A percentile compares a stretch with the other conserved stretches of the same genome.
Conservation (phyloP, 495 filamentous ascomycete genomes). For the Endocarpon pusillum region DNA sequence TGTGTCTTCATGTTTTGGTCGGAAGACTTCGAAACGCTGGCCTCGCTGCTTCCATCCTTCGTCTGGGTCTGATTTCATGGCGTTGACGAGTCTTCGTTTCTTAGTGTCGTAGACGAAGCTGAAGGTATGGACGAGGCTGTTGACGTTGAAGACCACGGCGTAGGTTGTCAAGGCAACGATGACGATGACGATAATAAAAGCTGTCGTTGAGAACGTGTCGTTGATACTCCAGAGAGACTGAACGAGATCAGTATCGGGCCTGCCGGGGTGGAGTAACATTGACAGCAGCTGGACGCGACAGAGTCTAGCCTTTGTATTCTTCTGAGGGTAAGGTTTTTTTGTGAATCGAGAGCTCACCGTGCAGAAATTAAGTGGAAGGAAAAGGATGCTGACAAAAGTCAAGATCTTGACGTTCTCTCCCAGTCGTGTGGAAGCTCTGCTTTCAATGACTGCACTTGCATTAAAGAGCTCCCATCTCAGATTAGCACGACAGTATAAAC, state of each 20-base stretch:
- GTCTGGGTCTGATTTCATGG: conserved; percentile 9
- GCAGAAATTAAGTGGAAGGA: conserved; percentile 30
- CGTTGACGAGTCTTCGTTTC: conserved; percentile 9
- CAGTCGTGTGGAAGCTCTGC: conserved; percentile 13
- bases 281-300: too few relatives aligned
- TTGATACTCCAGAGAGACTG: conserved; percentile 15
- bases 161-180: conserved; percentile 11
- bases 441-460: conserved; percentile 16
- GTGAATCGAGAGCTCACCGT: too few relatives aligned
- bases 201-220: conserved; percentile 10
- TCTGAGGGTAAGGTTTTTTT: too few relatives aligned
- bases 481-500: too few relatives aligned
- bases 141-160: conserved; percentile 11
- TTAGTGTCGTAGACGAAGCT: conserved; percentile 9
- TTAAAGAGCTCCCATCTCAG: conserved; percentile 18
- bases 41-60: conserved; percentile 10
- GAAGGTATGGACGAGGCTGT: conserved; percentile 10
- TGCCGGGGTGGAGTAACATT: too few relatives aligned
- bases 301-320: too few relatives aligned
- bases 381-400: conserved; percentile 30
- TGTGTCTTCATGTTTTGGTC: conserved; percentile 11
- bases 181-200: conserved; percentile 11
- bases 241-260: too few relatives aligned
- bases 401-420: conserved; percentile 31
- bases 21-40: conserved; percentile 12